phyloP scores from a whole-genome alignment of 371 early-diverging fungal genomes.

The Syncephalastrum monosporum region DNA sequence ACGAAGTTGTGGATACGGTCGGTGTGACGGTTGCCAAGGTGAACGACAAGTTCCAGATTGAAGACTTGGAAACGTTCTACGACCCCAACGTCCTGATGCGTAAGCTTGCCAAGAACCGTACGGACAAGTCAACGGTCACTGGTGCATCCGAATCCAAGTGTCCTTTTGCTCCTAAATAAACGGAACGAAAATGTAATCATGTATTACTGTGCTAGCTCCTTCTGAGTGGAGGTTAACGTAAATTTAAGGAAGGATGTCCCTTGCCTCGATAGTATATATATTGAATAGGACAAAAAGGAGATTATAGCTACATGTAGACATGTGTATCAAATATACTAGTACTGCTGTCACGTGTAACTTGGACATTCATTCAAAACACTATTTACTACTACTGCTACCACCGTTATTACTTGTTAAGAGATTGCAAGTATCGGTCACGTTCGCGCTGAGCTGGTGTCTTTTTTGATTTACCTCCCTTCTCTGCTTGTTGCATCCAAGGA shows the following conservation, averaged over 20 bases:
- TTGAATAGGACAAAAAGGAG: constrained; percentile 1
- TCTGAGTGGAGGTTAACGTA: too few relatives aligned
- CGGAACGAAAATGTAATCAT: not conserved
- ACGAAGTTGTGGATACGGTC: constrained; percentile 39
- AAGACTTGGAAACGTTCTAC: constrained; percentile 49
- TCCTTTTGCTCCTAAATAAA: constrained; percentile 39
- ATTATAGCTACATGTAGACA: not conserved
- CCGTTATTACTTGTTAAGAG: constrained; percentile 11
- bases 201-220: not conserved
- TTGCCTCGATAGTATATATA: too few relatives aligned
- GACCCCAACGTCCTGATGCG: constrained; percentile 48
- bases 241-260: too few relatives aligned
- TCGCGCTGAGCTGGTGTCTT: constrained; percentile 36
- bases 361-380: not conserved
- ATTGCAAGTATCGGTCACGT: constrained; percentile 35
- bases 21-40: constrained; percentile 50
- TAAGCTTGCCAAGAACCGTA: constrained; percentile 45
- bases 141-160: constrained; percentile 31
- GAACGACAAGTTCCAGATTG: constrained; percentile 47
- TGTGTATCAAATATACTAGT: too few relatives aligned
- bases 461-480: not conserved
- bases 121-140: constrained; percentile 11
- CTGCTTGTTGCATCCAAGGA: constrained; percentile 9
- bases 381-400: not conserved
- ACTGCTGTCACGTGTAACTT: too few relatives aligned